These are phyloP conservation scores for Mycosarcoma mackinlayi DNA, from an alignment of 1,284 basidiomycete genomes.

Conservation along the genomic window DNA sequence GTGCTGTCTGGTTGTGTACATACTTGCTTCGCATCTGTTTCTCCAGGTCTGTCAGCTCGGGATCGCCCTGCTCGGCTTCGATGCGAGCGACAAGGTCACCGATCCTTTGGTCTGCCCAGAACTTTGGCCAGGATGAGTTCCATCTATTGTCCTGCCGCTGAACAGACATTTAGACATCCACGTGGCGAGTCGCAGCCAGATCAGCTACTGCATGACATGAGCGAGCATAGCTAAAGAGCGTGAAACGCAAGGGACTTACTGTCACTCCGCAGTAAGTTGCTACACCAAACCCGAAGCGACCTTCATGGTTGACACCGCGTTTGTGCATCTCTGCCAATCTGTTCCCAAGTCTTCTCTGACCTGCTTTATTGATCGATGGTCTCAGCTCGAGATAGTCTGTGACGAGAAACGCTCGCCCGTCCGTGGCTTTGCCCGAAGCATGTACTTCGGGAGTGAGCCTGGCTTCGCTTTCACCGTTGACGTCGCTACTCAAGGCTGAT, in stretches of 20 bases:
- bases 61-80: constrained; percentile 9
- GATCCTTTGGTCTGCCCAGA: constrained; percentile 40
- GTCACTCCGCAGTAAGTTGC: constrained; percentile 42
- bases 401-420: constrained; percentile 31
- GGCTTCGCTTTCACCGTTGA: not conserved
- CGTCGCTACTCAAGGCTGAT: not conserved
- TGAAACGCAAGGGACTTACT: constrained; percentile 8
- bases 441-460: constrained; percentile 31
- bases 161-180: too few relatives aligned
- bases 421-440: constrained; percentile 20
- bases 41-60: constrained; percentile 31
- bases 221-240: not conserved
- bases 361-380: constrained; percentile 12
- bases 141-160: constrained; percentile 42
- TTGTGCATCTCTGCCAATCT: constrained; percentile 40
- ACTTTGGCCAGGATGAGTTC: constrained; percentile 39
- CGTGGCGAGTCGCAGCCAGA: too few relatives aligned
- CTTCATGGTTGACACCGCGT: constrained; percentile 17
- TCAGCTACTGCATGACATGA: not conserved
- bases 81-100: constrained; percentile 37
- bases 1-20: not conserved
- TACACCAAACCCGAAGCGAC: constrained; percentile 29
- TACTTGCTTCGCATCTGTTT: constrained; percentile 38
- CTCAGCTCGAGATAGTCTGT: constrained; percentile 39
- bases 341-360: constrained; percentile 21